A percentile compares a stretch with the other conserved stretches of the same genome.
Evolutionary conservation across 73 alveolate species (phyloP).

Genomic region (Durusdinium trenchii): DNA sequence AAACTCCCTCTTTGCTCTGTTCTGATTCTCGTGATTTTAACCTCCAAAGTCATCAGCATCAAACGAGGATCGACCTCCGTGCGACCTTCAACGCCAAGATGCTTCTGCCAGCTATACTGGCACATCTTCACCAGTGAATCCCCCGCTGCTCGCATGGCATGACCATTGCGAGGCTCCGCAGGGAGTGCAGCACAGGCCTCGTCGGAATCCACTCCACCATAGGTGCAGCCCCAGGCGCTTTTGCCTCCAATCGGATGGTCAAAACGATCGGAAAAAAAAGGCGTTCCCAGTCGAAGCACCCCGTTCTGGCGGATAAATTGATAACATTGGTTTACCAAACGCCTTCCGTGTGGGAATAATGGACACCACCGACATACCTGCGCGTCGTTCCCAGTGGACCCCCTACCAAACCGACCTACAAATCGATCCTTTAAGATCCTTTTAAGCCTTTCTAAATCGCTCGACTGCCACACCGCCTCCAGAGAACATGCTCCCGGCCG

Average conservation of each 20-base stretch:
- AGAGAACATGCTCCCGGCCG: slow-evolving; percentile 43
- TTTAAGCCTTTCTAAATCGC: no score
- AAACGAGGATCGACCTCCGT: no score
- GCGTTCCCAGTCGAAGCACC: no score
- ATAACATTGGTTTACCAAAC: no score
- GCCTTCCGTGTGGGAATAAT: not conserved
- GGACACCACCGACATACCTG: not conserved
- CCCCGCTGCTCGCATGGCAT: slow-evolving; percentile 14
- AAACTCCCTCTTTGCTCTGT: no score
- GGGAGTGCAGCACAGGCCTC: slow-evolving; percentile 17
- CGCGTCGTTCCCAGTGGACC: not conserved
- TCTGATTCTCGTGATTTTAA: no score
- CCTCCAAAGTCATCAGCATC: no score
- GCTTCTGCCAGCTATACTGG: slow-evolving; percentile 45
- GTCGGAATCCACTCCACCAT: slow-evolving; percentile 61
- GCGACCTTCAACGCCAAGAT: not conserved
- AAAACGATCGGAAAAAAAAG: no score
- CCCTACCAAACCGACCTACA: not conserved
- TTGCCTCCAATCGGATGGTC: no score
- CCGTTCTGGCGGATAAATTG: no score
- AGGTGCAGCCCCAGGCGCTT: slow-evolving; percentile 65
- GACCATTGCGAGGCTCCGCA: not conserved
- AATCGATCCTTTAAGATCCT: no score
- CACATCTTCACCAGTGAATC: slow-evolving; percentile 60
- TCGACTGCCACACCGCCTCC: slow-evolving; percentile 13